Conservation (phyloP, 140 eudicot species). For the Erigeron philadelphicus region DNA sequence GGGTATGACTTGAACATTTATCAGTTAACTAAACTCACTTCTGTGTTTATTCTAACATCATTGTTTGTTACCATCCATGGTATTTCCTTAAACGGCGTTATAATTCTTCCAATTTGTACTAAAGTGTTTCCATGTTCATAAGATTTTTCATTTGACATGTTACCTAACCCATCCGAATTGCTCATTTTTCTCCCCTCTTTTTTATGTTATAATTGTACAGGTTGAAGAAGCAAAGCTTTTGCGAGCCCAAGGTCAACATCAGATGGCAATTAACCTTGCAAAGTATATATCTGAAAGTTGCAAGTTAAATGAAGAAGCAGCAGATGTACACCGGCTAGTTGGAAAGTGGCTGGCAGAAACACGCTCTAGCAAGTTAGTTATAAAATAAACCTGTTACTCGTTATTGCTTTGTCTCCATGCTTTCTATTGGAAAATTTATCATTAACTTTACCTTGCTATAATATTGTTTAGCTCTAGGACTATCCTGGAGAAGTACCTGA, state of each 20-base stretch:
- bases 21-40: constrained; percentile 10
- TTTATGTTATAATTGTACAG: constrained; percentile 32
- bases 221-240: constrained; percentile 96
- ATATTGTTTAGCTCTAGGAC: constrained; percentile 78
- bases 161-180: not conserved
- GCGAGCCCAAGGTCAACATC: constrained; percentile 92
- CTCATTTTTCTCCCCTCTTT: not conserved
- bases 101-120: not conserved
- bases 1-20: constrained; percentile 44
- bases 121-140: too few species aligned
- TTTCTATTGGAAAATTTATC: not conserved
- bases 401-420: not conserved
- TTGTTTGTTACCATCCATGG: constrained; percentile 11
- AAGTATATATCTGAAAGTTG: constrained; percentile 61
- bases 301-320: constrained; percentile 44
- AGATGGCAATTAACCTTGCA: constrained; percentile 94
- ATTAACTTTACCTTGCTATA: constrained; percentile 7
- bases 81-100: not conserved
- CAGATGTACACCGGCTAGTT: constrained; percentile 90
- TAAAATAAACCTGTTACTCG: constrained; percentile 6
- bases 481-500: constrained; percentile 82
- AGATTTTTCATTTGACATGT: too few species aligned
- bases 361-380: constrained; percentile 93
- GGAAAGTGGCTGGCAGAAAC: constrained; percentile 99
- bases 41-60: constrained; percentile 7